Evolutionary conservation across 176 grass and related monocot species (phyloP).

Genomic region (Lolium perenne): DNA sequence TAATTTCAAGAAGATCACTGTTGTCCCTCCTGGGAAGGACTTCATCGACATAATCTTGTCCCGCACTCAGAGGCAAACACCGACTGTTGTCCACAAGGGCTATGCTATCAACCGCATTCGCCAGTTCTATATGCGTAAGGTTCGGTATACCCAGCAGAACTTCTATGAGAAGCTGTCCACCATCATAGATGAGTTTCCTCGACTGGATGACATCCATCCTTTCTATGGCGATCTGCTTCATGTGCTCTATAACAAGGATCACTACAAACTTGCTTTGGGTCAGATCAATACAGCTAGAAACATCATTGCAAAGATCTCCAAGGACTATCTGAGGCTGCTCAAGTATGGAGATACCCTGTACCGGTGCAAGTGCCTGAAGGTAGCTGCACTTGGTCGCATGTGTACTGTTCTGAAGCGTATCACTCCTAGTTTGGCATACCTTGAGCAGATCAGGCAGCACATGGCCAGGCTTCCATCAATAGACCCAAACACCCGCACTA

Average conservation of each 20-base stretch:
- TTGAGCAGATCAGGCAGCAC: constrained; percentile 77
- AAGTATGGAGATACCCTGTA: constrained; percentile 77
- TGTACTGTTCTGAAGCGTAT: constrained; percentile 77
- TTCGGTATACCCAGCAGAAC: constrained; percentile 75
- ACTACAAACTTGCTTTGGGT: constrained; percentile 84
- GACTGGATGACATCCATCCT: constrained; percentile 70
- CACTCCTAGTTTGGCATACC: constrained; percentile 75
- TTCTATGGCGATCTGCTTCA: constrained; percentile 80
- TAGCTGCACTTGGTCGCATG: constrained; percentile 67
- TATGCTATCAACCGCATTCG: constrained; percentile 71
- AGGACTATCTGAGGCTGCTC: constrained; percentile 73
- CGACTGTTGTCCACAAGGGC: constrained; percentile 85
- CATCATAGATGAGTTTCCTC: constrained; percentile 76
- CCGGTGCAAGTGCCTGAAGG: constrained; percentile 77
- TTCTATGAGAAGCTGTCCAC: constrained; percentile 74
- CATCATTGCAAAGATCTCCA: constrained; percentile 72
- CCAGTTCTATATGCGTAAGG: constrained; percentile 83
- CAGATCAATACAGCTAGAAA: constrained; percentile 81
- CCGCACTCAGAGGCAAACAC: constrained; percentile 78
- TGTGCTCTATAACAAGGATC: constrained; percentile 85
- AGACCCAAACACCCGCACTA: constrained; percentile 69
- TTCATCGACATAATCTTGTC: constrained; percentile 85
- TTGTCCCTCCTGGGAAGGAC: constrained; percentile 80
- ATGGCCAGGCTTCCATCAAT: constrained; percentile 82
- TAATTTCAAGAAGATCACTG: constrained; percentile 79